These are phyloP conservation scores for Physaria fendleri DNA, from an alignment of 345 rosid species.

Conservation along the genomic window DNA sequence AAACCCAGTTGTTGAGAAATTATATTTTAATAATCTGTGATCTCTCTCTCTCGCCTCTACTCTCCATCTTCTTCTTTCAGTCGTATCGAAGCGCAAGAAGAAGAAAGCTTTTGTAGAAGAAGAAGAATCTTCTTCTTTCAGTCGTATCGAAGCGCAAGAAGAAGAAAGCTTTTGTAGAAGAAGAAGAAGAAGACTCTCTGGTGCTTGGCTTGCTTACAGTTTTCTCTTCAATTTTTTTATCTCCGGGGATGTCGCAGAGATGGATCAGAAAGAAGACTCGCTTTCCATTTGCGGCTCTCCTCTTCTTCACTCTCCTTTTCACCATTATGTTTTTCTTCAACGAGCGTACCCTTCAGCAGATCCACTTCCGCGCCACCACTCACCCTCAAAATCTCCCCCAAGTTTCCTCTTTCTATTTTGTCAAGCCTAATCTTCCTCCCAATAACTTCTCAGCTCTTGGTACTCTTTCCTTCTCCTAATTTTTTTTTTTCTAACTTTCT, in stretches of 20 bases:
- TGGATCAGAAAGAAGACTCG: conserved; percentile 70
- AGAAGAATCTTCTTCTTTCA: background rate
- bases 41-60: too few species aligned
- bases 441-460: conserved; percentile 31
- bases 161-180: background rate
- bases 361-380: conserved; percentile 37
- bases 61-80: background rate
- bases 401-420: conserved; percentile 24
- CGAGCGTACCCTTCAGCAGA: conserved; percentile 51
- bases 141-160: background rate
- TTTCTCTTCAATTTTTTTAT: background rate
- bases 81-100: background rate
- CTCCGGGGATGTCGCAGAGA: conserved; percentile 50
- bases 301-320: conserved; percentile 42
- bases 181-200: background rate
- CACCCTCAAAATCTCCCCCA: conserved; percentile 14
- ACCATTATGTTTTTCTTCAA: conserved; percentile 46
- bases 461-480: conserved; percentile 13
- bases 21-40: background rate
- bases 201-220: background rate
- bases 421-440: conserved; percentile 50
- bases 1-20: too few species aligned
- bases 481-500: background rate
- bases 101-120: background rate
- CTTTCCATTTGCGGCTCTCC: conserved; percentile 43